phyloP scores from a whole-genome alignment of 2,329 filamentous ascomycete genomes.

The Penicillium frequentans region DNA sequence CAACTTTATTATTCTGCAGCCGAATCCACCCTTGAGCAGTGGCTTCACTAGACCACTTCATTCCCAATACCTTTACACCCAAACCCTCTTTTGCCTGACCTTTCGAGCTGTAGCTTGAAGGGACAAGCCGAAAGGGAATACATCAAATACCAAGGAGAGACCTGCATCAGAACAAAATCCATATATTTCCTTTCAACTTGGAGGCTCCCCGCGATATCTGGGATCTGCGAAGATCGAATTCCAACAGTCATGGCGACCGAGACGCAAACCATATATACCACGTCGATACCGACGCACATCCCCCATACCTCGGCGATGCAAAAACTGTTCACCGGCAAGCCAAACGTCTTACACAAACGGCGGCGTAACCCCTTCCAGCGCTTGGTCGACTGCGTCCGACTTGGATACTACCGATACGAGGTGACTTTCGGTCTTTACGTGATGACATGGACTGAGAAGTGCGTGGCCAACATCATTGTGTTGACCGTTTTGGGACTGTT shows the following conservation, averaged over 20 bases:
- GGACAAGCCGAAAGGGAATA: not conserved
- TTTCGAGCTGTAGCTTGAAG: not conserved
- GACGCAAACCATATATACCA: conserved; percentile 37
- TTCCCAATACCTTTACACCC: too few species aligned
- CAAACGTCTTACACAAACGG: conserved; percentile 22
- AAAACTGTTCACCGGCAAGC: conserved; percentile 36
- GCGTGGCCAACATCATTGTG: conserved; percentile 43
- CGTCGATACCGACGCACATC: conserved; percentile 28
- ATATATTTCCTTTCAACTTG: not conserved
- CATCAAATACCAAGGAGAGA: not conserved
- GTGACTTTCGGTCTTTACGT: conserved; percentile 48
- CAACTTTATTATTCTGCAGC: too few species aligned
- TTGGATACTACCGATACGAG: conserved; percentile 49
- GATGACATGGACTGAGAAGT: conserved; percentile 46
- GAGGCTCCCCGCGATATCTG: not conserved
- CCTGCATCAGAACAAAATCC: not conserved
- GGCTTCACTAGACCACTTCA: too few species aligned
- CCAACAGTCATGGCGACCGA: conserved; percentile 29
- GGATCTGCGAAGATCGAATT: conserved; percentile 2
- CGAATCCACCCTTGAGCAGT: too few species aligned
- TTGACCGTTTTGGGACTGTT: conserved; percentile 36
- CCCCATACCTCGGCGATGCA: conserved; percentile 32
- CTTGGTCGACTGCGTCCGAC: conserved; percentile 32
- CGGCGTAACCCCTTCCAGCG: conserved; percentile 30
- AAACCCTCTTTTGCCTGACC: not conserved